A percentile compares a stretch with the other conserved stretches of the same genome.
Evolutionary conservation across 305 asterid genomes (phyloP).

Genomic region (Fraxinus floribunda): DNA sequence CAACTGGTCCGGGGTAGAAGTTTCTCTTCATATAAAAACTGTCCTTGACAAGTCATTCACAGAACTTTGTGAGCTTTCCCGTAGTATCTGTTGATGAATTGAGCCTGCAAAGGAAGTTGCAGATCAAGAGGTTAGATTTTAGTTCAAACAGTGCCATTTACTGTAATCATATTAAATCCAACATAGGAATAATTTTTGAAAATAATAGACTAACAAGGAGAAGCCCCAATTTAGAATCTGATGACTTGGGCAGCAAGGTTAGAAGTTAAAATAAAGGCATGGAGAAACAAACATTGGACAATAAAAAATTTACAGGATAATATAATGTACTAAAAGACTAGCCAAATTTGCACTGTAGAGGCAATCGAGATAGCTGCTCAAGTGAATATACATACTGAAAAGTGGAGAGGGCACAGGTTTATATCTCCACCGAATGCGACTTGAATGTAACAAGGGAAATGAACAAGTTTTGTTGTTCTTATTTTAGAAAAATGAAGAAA

Average conservation of each 20-base stretch:
- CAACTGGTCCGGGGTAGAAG: not conserved
- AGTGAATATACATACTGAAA: not conserved
- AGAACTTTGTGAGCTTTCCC: slow-evolving; percentile 68
- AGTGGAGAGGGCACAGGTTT: not conserved
- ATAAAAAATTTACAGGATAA: not conserved
- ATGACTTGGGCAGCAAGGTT: not conserved
- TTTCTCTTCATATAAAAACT: not conserved
- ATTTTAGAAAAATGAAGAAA: not conserved
- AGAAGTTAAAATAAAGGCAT: not conserved
- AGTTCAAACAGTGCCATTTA: not conserved
- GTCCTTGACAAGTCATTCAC: slow-evolving; percentile 13
- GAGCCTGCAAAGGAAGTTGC: slow-evolving; percentile 47
- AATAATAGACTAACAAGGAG: not conserved
- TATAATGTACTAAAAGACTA: not conserved
- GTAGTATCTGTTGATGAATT: slow-evolving; percentile 75
- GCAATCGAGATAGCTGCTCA: not conserved
- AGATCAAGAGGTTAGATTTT: slow-evolving; percentile 15
- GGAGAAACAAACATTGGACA: not conserved
- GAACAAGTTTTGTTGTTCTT: not conserved
- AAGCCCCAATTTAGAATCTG: not conserved
- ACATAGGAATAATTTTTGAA: not conserved
- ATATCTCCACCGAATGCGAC: not conserved
- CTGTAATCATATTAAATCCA: not conserved
- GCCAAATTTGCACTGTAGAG: not conserved
- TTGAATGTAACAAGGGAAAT: not conserved